Conservation (phyloP, 78 protist genomes). For the Trichosphaerium sp. region DNA sequence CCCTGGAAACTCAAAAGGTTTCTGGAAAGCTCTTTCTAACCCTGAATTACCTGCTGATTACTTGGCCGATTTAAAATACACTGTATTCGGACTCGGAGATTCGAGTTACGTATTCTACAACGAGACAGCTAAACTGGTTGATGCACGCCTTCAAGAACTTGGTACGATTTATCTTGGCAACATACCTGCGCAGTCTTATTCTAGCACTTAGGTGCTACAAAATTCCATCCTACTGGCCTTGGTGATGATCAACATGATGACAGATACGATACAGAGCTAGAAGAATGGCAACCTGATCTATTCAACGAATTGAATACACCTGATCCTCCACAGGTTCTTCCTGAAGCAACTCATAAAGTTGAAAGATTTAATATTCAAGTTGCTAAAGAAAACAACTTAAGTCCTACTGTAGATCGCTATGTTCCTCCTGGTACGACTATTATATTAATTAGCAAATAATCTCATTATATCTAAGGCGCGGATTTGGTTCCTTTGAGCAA, state of each 20-base stretch:
- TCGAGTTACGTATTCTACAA: constrained; percentile 7
- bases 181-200: too few species aligned
- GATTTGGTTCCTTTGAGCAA: background rate
- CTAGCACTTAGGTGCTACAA: background rate
- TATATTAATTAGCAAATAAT: background rate
- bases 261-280: background rate
- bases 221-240: background rate
- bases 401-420: too few species aligned
- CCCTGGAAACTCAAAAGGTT: constrained; percentile 19
- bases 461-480: background rate
- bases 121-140: background rate
- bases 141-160: background rate
- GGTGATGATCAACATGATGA: constrained; percentile 6
- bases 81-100: constrained; percentile 31
- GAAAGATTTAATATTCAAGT: too few species aligned
- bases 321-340: background rate
- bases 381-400: too few species aligned
- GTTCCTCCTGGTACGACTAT: too few species aligned
- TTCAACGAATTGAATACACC: background rate
- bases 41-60: constrained; percentile 3
- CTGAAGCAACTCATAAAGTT: background rate
- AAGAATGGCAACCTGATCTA: constrained; percentile 5
- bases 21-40: constrained; percentile 8
- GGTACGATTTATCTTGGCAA: too few species aligned
- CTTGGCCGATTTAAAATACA: background rate